Conservation (phyloP, 2,329 filamentous ascomycete species). For the Botrytis cinerea region DNA sequence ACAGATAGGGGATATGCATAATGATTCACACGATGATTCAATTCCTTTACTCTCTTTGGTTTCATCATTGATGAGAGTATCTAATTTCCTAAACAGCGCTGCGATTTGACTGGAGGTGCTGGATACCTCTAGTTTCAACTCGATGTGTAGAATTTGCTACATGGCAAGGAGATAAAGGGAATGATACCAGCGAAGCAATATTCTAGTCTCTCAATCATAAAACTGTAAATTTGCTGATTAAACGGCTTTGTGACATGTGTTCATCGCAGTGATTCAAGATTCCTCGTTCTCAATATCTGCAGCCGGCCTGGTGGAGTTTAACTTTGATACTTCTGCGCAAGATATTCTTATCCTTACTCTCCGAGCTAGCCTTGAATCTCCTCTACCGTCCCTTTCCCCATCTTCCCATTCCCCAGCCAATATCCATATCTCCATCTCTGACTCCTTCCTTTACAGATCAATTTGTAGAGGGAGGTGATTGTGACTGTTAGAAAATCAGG, state of each 20-base stretch:
- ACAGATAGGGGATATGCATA: not conserved
- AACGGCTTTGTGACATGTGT: not conserved
- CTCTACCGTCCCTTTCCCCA: not conserved
- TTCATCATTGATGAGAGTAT: not conserved
- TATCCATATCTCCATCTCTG: not conserved
- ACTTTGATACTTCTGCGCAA: not conserved
- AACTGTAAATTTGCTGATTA: not conserved
- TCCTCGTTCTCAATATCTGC: not conserved
- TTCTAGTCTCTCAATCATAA: rapidly evolving
- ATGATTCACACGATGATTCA: not conserved
- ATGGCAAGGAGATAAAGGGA: not conserved
- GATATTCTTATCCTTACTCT: no score
- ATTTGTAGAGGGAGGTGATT: not conserved
- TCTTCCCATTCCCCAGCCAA: no score
- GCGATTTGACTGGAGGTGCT: not conserved
- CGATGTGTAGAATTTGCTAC: not conserved
- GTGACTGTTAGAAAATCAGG: not conserved
- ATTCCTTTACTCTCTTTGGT: not conserved
- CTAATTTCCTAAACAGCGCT: not conserved
- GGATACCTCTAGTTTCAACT: not conserved
- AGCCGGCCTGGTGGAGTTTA: no score
- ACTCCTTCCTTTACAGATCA: not conserved
- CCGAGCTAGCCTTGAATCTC: no score
- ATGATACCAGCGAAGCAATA: no score
- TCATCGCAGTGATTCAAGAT: not conserved